Percentiles rank a stretch among this genome's conserved stretches.
Conservation (phyloP, 495 filamentous ascomycete genomes). For the Annulohypoxylon maeteangense region DNA sequence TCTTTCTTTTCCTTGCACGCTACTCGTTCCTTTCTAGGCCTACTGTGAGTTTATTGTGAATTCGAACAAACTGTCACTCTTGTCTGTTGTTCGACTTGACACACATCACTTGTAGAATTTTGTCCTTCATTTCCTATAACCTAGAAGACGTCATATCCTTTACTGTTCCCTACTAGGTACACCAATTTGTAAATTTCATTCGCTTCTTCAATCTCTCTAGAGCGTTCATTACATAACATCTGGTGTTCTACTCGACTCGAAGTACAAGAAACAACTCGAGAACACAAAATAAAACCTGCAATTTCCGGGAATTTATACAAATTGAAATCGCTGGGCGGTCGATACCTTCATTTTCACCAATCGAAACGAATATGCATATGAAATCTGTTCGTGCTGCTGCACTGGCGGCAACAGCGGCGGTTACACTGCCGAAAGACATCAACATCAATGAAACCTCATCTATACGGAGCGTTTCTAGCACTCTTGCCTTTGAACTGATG, state of each 20-base stretch:
- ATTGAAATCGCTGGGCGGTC: conserved; percentile 30
- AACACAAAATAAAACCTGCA: conserved; percentile 26
- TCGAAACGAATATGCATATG: conserved; percentile 36
- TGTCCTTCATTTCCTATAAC: conserved; percentile 15
- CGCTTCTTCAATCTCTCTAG: conserved; percentile 11
- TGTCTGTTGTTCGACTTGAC: conserved; percentile 15
- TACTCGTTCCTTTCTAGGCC: conserved; percentile 22
- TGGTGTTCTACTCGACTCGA: conserved; percentile 14
- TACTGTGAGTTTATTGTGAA: conserved; percentile 15
- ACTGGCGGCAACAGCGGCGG: conserved; percentile 45
- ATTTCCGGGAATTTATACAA: conserved; percentile 30
- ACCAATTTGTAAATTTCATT: conserved; percentile 10
- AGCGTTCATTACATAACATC: conserved; percentile 11
- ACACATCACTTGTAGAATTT: conserved; percentile 9
- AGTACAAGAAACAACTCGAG: conserved; percentile 25
- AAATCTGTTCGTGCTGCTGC: conserved; percentile 48
- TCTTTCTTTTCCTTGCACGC: conserved; percentile 20
- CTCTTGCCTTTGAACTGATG: conserved; percentile 64
- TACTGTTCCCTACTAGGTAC: conserved; percentile 4
- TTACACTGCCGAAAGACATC: conserved; percentile 54
- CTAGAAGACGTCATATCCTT: conserved; percentile 18
- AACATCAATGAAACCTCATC: conserved; percentile 59
- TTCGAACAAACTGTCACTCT: conserved; percentile 25
- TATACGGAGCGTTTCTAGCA: conserved; percentile 59
- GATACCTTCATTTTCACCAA: conserved; percentile 24